These are phyloP conservation scores for Botrytis deweyae DNA, from an alignment of 2,329 filamentous ascomycete species.

Conservation along the genomic window DNA sequence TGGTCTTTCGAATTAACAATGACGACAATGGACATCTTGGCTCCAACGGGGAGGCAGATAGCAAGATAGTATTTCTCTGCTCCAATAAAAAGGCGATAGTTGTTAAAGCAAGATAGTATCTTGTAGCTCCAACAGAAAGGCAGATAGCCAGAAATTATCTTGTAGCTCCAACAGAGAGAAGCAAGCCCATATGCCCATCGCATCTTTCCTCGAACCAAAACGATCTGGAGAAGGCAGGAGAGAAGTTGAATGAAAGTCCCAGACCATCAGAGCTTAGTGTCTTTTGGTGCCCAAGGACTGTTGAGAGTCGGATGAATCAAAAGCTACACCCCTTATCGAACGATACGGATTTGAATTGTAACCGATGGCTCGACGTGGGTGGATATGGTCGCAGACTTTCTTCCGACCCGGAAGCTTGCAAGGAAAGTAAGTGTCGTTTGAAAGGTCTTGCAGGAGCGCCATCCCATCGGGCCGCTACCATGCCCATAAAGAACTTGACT, in stretches of 20 bases:
- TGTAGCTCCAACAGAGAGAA: neutral
- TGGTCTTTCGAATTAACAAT: neutral
- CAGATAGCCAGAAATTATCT: neutral
- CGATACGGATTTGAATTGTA: neutral
- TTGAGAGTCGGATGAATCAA: neutral
- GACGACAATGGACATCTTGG: neutral
- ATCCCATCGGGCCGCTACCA: neutral
- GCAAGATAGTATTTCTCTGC: neutral
- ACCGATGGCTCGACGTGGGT: neutral
- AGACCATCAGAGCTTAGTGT: neutral
- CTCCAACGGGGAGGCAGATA: neutral
- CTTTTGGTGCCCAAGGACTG: neutral
- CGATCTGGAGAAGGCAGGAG: neutral
- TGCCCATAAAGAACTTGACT: neutral
- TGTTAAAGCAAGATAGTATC: too few species aligned
- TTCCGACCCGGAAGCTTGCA: neutral
- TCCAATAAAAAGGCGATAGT: neutral
- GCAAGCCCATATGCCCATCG: neutral
- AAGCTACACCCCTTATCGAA: neutral
- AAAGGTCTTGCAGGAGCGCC: neutral
- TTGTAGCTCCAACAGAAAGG: too few species aligned
- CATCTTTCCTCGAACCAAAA: neutral
- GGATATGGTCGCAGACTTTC: neutral
- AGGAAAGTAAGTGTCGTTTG: neutral
- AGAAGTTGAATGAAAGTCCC: neutral